Conservation (phyloP, 2,329 filamentous ascomycete species). For the Aureobasidium uvarum region DNA sequence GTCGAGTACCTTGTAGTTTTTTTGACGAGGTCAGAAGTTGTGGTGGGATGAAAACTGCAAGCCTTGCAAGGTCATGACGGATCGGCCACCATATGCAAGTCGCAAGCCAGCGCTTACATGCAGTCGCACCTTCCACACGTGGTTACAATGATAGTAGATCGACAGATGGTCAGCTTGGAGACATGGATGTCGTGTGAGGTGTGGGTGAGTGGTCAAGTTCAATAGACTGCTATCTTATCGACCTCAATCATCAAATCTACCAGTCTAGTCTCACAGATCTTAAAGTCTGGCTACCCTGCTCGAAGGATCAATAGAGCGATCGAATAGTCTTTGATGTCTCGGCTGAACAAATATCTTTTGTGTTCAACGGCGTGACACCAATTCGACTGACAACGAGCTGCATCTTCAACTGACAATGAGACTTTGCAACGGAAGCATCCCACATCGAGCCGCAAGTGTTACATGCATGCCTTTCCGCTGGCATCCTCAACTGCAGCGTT, state of each 20-base stretch:
- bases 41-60: not conserved
- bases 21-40: conserved; percentile 8
- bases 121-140: conserved; percentile 23
- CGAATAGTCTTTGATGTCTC: conserved; percentile 10
- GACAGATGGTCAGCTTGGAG: not conserved
- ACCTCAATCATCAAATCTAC: not conserved
- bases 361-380: not conserved
- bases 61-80: not conserved
- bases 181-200: not conserved
- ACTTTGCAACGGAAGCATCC: not conserved
- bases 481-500: not conserved
- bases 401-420: not conserved
- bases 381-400: not conserved
- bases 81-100: conserved; percentile 18
- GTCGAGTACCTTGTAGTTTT: conserved; percentile 2
- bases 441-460: not conserved
- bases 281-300: not conserved
- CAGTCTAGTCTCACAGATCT: not conserved
- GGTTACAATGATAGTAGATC: conserved; percentile 12
- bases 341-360: not conserved
- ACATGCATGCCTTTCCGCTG: not conserved
- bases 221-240: conserved; percentile 12
- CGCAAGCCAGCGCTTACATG: conserved; percentile 17
- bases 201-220: not conserved
- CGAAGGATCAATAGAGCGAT: conserved; percentile 17